Evolutionary conservation across 345 rosid species (phyloP).

Genomic region (Boechera stricta): DNA sequence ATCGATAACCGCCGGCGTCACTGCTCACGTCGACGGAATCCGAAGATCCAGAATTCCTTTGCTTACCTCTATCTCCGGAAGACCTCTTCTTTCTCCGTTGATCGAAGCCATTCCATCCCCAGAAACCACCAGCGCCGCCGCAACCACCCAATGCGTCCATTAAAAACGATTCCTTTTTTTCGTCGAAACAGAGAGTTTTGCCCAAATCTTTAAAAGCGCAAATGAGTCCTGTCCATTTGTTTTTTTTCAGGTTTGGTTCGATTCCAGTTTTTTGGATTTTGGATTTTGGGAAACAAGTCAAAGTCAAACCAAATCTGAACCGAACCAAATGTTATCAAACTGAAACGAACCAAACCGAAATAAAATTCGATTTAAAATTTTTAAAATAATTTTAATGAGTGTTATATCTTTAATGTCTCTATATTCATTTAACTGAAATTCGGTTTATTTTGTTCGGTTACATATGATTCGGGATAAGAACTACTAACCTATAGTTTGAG

Average conservation of each 20-base stretch:
- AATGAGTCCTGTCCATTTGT: constrained; percentile 35
- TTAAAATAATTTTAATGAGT: neutral
- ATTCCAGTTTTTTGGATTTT: neutral
- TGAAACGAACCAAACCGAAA: neutral
- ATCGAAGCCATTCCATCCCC: constrained; percentile 58
- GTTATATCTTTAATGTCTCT: neutral
- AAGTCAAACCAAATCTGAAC: neutral
- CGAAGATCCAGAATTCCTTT: constrained; percentile 57
- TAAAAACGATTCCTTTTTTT: constrained; percentile 24
- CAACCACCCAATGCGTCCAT: constrained; percentile 67
- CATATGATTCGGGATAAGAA: neutral
- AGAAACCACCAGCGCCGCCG: constrained; percentile 56
- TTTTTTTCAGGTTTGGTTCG: constrained; percentile 32
- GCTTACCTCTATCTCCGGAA: constrained; percentile 40
- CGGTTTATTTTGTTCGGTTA: neutral
- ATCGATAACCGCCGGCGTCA: constrained; percentile 51
- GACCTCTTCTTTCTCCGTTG: constrained; percentile 43
- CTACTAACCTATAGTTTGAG: neutral
- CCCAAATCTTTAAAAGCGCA: constrained; percentile 13
- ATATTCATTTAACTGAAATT: neutral
- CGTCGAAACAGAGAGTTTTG: constrained; percentile 16
- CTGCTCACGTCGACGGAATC: constrained; percentile 54
- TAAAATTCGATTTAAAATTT: neutral
- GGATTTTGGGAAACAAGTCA: neutral
- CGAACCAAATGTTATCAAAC: neutral